These are phyloP conservation scores for Prunus dulcis DNA, from an alignment of 306 rosid species.

Conservation along the genomic window DNA sequence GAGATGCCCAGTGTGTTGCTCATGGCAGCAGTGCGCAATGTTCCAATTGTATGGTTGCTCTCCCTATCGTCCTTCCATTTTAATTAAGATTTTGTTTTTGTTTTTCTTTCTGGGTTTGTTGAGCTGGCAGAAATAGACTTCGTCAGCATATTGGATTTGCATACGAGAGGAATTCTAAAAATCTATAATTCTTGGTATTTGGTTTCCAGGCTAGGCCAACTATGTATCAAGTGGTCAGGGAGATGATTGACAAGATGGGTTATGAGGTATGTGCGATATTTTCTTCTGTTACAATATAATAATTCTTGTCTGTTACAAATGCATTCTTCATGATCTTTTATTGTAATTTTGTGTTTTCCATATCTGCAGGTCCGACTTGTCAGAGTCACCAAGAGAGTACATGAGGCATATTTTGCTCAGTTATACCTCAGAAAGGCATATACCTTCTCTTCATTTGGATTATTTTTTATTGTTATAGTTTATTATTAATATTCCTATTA, in stretches of 20 bases:
- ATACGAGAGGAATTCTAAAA: slow-evolving; percentile 5
- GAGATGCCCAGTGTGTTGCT: slow-evolving; percentile 95
- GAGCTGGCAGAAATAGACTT: slow-evolving; percentile 3
- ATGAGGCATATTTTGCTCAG: slow-evolving; percentile 98
- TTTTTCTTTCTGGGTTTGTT: neutral
- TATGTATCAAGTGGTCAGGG: slow-evolving; percentile 86
- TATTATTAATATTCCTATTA: neutral
- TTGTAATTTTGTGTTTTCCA: slow-evolving; percentile 15
- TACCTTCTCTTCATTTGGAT: slow-evolving; percentile 9
- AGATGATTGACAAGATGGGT: slow-evolving; percentile 94
- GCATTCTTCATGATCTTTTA: slow-evolving; percentile 14
- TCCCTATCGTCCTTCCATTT: neutral
- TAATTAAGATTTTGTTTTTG: neutral
- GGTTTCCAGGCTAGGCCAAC: slow-evolving; percentile 90
- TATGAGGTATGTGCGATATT: slow-evolving; percentile 57
- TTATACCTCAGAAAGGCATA: slow-evolving; percentile 82
- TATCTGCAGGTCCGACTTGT: slow-evolving; percentile 70
- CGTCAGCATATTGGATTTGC: slow-evolving; percentile 14
- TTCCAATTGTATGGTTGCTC: slow-evolving; percentile 66
- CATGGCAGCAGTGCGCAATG: slow-evolving; percentile 92
- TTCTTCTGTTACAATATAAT: slow-evolving; percentile 16
- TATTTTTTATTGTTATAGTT: neutral
- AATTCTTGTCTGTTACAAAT: slow-evolving; percentile 10
- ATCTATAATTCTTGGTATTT: slow-evolving; percentile 20
- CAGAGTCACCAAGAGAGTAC: slow-evolving; percentile 88